Conservation (phyloP, 176 grass and related monocot species). For the Cenchrus purpureus region DNA sequence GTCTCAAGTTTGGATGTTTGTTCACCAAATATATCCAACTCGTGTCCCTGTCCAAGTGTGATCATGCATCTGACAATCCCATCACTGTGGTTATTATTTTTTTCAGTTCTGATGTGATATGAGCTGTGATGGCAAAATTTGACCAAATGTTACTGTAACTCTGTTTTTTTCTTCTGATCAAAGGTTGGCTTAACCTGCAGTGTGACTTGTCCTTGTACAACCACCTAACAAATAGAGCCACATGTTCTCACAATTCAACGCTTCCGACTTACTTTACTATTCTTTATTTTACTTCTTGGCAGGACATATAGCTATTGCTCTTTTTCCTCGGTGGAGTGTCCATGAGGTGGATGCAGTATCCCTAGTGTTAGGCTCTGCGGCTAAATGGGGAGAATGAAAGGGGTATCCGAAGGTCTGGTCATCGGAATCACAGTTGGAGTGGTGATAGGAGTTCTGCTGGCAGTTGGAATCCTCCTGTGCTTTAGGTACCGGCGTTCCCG, state of each 20-base stretch:
- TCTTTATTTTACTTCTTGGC: conserved; percentile 41
- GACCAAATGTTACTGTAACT: conserved; percentile 17
- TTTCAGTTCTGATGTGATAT: conserved; percentile 29
- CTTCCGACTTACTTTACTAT: conserved; percentile 27
- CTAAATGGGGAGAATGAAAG: conserved; percentile 45
- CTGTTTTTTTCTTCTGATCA: background rate
- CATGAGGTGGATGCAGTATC: conserved; percentile 43
- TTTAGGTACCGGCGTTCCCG: conserved; percentile 63
- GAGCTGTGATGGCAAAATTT: conserved; percentile 42
- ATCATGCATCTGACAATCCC: conserved; percentile 17
- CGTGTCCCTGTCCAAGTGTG: conserved; percentile 11
- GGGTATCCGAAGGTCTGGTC: conserved; percentile 72
- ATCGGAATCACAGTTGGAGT: conserved; percentile 75
- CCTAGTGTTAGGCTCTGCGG: conserved; percentile 19
- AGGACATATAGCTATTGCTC: conserved; percentile 34
- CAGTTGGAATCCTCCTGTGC: conserved; percentile 66
- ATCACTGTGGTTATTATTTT: conserved; percentile 6
- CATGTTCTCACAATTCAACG: conserved; percentile 7
- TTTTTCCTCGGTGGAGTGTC: conserved; percentile 32
- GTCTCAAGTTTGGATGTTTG: conserved; percentile 28
- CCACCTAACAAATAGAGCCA: conserved; percentile 31
- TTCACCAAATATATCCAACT: conserved; percentile 36
- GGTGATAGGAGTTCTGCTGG: conserved; percentile 77
- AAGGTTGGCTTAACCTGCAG: background rate
- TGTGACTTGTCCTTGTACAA: background rate